A percentile compares a stretch with the other conserved stretches of the same genome.
Evolutionary conservation across 2,329 filamentous ascomycete species (phyloP).

Genomic region (Cladophialophora immunda): DNA sequence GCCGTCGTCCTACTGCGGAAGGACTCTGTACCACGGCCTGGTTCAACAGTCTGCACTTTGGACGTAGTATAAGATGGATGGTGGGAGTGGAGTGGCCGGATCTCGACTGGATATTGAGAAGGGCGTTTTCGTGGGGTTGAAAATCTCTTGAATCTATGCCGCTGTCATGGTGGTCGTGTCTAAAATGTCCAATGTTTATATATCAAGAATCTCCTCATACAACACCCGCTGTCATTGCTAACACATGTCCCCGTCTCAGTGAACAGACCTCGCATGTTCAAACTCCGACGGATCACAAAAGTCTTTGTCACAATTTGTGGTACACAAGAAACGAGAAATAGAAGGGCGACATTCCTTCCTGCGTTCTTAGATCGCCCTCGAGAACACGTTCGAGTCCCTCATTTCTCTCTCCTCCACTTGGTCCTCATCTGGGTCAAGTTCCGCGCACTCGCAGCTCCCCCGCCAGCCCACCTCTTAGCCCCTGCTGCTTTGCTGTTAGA

Average conservation of each 20-base stretch:
- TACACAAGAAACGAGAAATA: neutral
- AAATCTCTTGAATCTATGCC: neutral
- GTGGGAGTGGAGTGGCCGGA: too few species aligned
- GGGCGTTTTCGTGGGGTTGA: neutral
- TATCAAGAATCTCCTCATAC: neutral
- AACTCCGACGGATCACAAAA: neutral
- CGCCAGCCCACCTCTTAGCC: neutral
- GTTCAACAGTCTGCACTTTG: too few species aligned
- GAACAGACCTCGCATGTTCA: neutral
- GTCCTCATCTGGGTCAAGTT: neutral
- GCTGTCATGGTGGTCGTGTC: neutral
- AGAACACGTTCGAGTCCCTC: too few species aligned
- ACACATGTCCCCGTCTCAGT: neutral
- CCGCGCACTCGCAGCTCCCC: neutral
- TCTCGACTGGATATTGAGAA: neutral
- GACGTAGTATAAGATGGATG: too few species aligned
- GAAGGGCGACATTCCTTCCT: neutral
- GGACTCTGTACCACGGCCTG: too few species aligned
- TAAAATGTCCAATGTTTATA: neutral
- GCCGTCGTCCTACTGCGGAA: too few species aligned
- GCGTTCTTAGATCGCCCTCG: too few species aligned
- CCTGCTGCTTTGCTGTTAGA: conserved; percentile 14
- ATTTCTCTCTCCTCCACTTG: too few species aligned
- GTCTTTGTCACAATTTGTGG: neutral
- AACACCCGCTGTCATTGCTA: neutral